Evolutionary conservation across 768 basidiomycete species (phyloP), one percentile per base, ranked within the genome.

Genomic region (Dictyophora rubrovolvata): DNA sequence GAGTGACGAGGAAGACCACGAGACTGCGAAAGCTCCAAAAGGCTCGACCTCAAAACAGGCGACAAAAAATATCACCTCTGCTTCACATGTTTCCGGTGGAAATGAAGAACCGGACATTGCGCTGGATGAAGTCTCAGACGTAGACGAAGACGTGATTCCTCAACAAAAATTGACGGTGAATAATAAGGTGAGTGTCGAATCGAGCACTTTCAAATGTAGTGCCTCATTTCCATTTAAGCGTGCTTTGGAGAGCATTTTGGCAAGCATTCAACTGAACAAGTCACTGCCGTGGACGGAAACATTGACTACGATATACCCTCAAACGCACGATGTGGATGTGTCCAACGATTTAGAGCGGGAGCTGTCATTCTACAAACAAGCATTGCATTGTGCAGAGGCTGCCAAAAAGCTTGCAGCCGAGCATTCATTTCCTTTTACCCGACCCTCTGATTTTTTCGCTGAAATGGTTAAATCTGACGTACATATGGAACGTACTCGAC

Each of bases 381-480:
- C 94, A 4, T 76, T 98, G 0, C 85, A 93, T 61, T 74, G 84
- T 46, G 93, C 87, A n/a, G 81, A 85, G 56, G 72, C 78, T 23
- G 93, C 93, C 1, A 84, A 82, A 54, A 68, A 77, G 2, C 81
- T 93, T n/a, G 90, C 90, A n/a, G 73, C 79, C 12, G 85, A 89
- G 65, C 79, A 85, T 69, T 85, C 93, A 0, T 54, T 72, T 22
- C 76, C 77, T 9, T 98, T 96, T 73, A 87, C 89, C 10, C 87
- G 95, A 14, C 96, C 96, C 0, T 65, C 82, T 0, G 95, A 97
- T 72, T 98, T 93, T 70, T 98, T 95, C 63, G 95, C 95, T 21
- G 95, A 98, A 73, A 98, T 98, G 95, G 87, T 97, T 64, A 97
- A 98, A 72, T 86, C 85, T 34, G 96, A 99, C 66, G 76, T 88